A percentile compares a stretch with the other conserved stretches of the same genome.
Evolutionary conservation across 495 filamentous ascomycete genomes (phyloP).

Genomic region (Hyaloscypha bicolor): DNA sequence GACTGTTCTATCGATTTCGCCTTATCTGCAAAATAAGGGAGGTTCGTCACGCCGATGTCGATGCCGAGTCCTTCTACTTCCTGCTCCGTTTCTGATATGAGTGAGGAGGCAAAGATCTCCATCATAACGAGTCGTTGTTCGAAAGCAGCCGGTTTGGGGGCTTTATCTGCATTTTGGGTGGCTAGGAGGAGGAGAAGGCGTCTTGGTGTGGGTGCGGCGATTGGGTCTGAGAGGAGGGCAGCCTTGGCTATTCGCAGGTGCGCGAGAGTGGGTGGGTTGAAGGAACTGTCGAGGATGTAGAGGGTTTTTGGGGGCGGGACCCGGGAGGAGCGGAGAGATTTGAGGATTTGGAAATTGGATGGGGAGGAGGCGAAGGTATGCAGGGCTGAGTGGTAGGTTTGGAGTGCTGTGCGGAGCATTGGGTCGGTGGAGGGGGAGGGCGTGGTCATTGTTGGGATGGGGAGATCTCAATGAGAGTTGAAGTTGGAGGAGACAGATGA

Average conservation of each 20-base stretch:
- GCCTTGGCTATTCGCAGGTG: conserved; percentile 76
- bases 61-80: conserved; percentile 44
- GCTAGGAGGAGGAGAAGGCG: conserved; percentile 81
- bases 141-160: conserved; percentile 78
- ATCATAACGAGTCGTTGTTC: conserved; percentile 86
- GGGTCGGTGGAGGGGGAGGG: neutral
- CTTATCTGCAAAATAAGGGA: conserved; percentile 87
- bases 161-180: conserved; percentile 93
- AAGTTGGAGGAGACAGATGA: neutral
- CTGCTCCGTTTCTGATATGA: conserved; percentile 36
- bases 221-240: conserved; percentile 55
- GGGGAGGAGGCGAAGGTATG: conserved; percentile 25
- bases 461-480: neutral
- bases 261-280: conserved; percentile 89
- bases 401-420: conserved; percentile 22
- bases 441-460: neutral
- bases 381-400: conserved; percentile 24
- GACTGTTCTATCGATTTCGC: conserved; percentile 63
- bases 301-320: conserved; percentile 44
- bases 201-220: conserved; percentile 33
- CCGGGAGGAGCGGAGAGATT: conserved; percentile 19
- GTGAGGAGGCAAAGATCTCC: conserved; percentile 72
- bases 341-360: conserved; percentile 27
- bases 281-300: conserved; percentile 90
- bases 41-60: conserved; percentile 81